These are phyloP conservation scores for Trypanosoma mega DNA, from an alignment of 208 protist genomes.

Conservation along the genomic window DNA sequence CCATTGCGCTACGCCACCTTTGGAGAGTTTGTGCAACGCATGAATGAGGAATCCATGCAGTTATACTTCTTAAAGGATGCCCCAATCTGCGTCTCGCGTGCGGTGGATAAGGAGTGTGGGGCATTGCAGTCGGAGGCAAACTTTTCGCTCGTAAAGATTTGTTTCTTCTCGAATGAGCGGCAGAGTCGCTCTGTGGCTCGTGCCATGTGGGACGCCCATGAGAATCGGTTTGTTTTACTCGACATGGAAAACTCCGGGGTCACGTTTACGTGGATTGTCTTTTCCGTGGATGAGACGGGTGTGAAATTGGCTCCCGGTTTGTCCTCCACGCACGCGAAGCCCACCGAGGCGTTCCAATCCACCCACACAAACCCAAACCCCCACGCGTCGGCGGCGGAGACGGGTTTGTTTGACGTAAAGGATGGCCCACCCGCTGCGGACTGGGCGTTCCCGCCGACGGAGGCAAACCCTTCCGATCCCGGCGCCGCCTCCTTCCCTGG, in stretches of 20 bases:
- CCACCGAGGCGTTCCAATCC: too few species aligned
- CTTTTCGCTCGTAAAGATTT: conserved; percentile 76
- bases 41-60: conserved; percentile 87
- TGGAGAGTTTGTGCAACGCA: conserved; percentile 78
- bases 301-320: conserved; percentile 15
- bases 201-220: conserved; percentile 74
- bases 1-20: conserved; percentile 82
- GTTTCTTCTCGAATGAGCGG: conserved; percentile 82
- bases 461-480: conserved; percentile 4
- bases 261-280: conserved; percentile 81
- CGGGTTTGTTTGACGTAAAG: conserved; percentile 6
- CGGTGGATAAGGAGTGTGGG: conserved; percentile 75
- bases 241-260: conserved; percentile 85
- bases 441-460: too few species aligned
- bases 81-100: conserved; percentile 74
- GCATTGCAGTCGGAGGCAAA: conserved; percentile 61
- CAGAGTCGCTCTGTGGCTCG: conserved; percentile 73
- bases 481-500: conserved; percentile 17
- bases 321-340: too few species aligned
- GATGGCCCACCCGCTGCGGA: conserved; percentile 1
- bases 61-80: conserved; percentile 85
- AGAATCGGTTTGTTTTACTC: conserved; percentile 71
- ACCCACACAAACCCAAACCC: background rate
- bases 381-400: conserved; percentile 6
- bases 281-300: conserved; percentile 79